Evolutionary conservation across 2,329 filamentous ascomycete genomes (phyloP).

Genomic region (Aspergillus aculeatinus): DNA sequence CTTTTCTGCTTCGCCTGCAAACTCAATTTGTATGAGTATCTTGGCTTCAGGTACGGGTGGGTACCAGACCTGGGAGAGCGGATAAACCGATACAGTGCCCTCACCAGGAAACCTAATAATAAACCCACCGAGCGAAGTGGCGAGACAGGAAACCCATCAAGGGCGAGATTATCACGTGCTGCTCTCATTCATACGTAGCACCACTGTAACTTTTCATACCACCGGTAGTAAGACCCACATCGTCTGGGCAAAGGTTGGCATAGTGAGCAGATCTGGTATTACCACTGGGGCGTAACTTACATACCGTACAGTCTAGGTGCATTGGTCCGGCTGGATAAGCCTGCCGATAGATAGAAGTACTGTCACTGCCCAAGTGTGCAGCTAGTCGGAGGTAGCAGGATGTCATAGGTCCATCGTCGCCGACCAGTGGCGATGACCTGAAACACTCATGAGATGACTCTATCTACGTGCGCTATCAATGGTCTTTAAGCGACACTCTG

Average conservation of each 20-base stretch:
- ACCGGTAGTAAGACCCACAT: constrained; percentile 1
- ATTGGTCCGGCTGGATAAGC: constrained; percentile 3
- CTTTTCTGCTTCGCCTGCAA: constrained; percentile 2
- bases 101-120: constrained; percentile 15
- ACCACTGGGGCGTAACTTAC: constrained; percentile 4
- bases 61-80: background rate
- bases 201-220: constrained; percentile 1
- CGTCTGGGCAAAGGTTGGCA: background rate
- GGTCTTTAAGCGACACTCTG: background rate
- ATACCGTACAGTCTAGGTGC: constrained; percentile 12
- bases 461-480: background rate
- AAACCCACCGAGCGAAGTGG: constrained; percentile 9
- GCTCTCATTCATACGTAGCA: background rate
- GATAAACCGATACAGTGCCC: background rate
- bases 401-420: background rate
- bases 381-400: background rate
- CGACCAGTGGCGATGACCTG: constrained; percentile 3
- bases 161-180: constrained; percentile 10
- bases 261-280: constrained; percentile 2
- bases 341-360: background rate
- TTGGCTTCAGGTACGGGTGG: constrained; percentile 18
- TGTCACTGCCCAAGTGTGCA: background rate
- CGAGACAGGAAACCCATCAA: constrained; percentile 6
- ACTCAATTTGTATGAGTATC: constrained; percentile 5
- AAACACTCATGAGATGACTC: constrained; percentile 7